Evolutionary conservation across 352 stramenopile species (phyloP).

Genomic region (Phytopythium helicoides): DNA sequence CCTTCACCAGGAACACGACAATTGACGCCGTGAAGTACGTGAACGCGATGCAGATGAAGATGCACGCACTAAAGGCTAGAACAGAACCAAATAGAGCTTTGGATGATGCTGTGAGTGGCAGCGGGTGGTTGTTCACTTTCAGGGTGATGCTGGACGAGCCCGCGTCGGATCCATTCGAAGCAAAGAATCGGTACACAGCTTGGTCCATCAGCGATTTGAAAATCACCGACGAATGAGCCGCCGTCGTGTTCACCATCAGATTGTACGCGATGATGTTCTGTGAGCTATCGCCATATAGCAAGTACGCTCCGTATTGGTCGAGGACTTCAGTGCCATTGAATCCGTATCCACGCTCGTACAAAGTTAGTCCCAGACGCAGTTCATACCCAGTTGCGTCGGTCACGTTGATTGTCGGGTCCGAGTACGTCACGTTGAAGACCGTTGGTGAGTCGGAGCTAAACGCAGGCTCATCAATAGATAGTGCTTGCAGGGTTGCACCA

Average conservation of each 20-base stretch:
- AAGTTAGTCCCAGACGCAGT: slow-evolving; percentile 37
- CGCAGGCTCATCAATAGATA: slow-evolving; percentile 18
- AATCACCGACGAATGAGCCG: slow-evolving; percentile 45
- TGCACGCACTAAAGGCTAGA: slow-evolving; percentile 67
- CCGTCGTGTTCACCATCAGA: slow-evolving; percentile 58
- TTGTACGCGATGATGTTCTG: slow-evolving; percentile 61
- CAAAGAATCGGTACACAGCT: slow-evolving; percentile 58
- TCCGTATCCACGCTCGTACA: slow-evolving; percentile 50
- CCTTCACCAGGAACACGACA: slow-evolving; percentile 95
- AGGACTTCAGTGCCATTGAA: slow-evolving; percentile 6
- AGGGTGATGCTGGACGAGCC: slow-evolving; percentile 27
- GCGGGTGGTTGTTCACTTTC: slow-evolving; percentile 49
- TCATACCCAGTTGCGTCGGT: slow-evolving; percentile 42
- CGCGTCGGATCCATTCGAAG: slow-evolving; percentile 20
- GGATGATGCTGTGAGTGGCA: slow-evolving; percentile 41
- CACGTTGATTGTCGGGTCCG: slow-evolving; percentile 38
- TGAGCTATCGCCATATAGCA: slow-evolving; percentile 38
- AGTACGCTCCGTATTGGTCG: slow-evolving; percentile 46
- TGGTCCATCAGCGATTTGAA: slow-evolving; percentile 69
- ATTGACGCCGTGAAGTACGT: slow-evolving; percentile 91
- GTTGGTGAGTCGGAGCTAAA: slow-evolving; percentile 48
- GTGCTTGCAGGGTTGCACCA: slow-evolving; percentile 20
- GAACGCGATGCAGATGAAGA: slow-evolving; percentile 92
- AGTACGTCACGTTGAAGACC: slow-evolving; percentile 59
- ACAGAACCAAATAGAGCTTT: slow-evolving; percentile 40